Percentiles rank a stretch among this genome's conserved stretches.
These are phyloP conservation scores for Fusarium sp. DNA, from an alignment of 2,329 filamentous ascomycete genomes.

Conservation along the genomic window DNA sequence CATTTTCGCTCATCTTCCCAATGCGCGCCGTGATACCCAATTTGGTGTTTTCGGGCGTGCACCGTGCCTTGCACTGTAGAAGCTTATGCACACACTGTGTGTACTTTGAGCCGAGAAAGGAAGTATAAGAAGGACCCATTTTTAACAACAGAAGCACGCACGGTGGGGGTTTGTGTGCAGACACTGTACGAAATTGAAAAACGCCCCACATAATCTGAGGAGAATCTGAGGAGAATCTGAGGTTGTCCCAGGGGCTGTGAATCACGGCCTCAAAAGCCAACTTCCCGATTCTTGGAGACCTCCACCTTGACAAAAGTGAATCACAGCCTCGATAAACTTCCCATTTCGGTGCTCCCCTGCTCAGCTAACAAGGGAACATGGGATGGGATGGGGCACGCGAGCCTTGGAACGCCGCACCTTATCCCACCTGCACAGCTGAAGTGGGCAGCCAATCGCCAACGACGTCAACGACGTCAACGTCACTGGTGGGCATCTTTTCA, in stretches of 20 bases:
- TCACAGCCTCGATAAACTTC: neutral
- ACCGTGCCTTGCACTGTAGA: neutral
- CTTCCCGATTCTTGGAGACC: no score
- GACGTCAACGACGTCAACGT: constrained; percentile 20
- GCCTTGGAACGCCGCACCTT: constrained; percentile 20
- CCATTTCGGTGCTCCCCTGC: neutral
- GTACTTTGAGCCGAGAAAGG: no score
- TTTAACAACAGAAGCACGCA: no score
- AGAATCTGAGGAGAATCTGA: neutral
- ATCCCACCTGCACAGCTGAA: constrained; percentile 11
- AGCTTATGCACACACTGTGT: no score
- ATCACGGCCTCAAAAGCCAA: neutral
- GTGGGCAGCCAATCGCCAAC: constrained; percentile 12
- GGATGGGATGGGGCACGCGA: constrained; percentile 15
- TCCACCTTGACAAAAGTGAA: neutral
- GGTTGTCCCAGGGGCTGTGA: neutral
- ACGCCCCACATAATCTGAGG: neutral
- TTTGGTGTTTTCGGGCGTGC: neutral
- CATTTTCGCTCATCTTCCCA: neutral
- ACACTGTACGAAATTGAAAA: neutral
- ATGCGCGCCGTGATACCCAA: neutral
- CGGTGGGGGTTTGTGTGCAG: no score
- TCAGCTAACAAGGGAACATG: neutral
- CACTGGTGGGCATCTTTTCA: constrained; percentile 17
- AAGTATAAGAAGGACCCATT: no score